These are phyloP conservation scores for Arabidopsis hybrid DNA, from an alignment of 441 rosid species.

Conservation along the genomic window DNA sequence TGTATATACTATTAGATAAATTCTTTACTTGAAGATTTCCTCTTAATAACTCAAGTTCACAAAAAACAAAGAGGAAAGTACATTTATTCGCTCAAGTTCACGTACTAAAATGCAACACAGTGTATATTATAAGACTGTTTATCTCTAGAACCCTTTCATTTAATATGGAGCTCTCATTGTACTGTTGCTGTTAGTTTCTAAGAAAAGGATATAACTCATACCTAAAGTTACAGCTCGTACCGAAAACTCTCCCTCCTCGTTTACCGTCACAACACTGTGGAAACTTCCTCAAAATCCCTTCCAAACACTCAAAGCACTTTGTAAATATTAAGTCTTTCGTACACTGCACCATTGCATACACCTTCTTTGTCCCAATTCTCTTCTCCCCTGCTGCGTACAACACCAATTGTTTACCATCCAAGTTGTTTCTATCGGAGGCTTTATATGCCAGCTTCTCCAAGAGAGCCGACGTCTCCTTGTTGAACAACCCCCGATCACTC, in stretches of 20 bases:
- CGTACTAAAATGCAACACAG: no score
- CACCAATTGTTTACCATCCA: background rate
- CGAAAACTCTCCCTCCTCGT: constrained; percentile 52
- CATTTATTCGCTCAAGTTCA: no score
- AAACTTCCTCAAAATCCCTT: constrained; percentile 44
- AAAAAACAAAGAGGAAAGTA: no score
- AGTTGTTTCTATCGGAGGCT: constrained; percentile 6
- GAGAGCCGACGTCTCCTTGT: constrained; percentile 49
- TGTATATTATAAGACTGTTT: no score
- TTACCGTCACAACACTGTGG: constrained; percentile 49
- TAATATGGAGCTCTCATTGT: background rate
- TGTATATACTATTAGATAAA: no score
- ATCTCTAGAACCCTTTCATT: background rate
- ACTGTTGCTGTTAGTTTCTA: background rate
- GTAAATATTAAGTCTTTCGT: constrained; percentile 46
- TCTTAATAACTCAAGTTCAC: no score
- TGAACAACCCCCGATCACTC: constrained; percentile 45
- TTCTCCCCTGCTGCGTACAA: constrained; percentile 47
- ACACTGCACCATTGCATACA: constrained; percentile 62
- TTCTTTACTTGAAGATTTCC: no score
- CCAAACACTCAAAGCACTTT: constrained; percentile 53
- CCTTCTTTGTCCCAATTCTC: constrained; percentile 28
- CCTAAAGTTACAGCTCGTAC: constrained; percentile 54
- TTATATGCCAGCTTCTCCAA: constrained; percentile 41
- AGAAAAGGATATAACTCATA: constrained; percentile 50